Evolutionary conservation across 805 yeast species (phyloP).

Genomic region (Sugiyamaella americana): DNA sequence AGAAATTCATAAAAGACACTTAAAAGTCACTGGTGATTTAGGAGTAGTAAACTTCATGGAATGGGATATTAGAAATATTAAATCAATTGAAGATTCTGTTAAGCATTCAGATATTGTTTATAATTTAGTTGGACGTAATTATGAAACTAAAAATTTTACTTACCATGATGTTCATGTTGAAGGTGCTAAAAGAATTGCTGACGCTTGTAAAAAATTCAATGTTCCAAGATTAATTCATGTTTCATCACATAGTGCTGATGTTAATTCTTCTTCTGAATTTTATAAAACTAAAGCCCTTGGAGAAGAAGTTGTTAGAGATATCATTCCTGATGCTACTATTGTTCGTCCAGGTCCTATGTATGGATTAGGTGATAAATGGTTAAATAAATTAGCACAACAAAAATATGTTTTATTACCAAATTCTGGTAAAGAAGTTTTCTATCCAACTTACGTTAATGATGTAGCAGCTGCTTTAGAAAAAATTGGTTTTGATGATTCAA

Average conservation of each 20-base stretch:
- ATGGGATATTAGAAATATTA: slow-evolving; percentile 70
- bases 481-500: slow-evolving; percentile 75
- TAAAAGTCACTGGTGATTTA: slow-evolving; percentile 78
- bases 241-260: slow-evolving; percentile 70
- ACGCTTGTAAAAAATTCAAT: slow-evolving; percentile 60
- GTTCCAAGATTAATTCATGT: slow-evolving; percentile 75
- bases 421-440: slow-evolving; percentile 52
- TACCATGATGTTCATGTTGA: slow-evolving; percentile 83
- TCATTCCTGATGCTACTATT: slow-evolving; percentile 69
- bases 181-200: slow-evolving; percentile 69
- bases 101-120: slow-evolving; percentile 77
- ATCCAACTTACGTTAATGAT: slow-evolving; percentile 72
- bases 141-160: slow-evolving; percentile 69
- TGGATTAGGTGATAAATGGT: slow-evolving; percentile 66
- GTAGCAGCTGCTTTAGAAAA: slow-evolving; percentile 73
- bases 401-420: slow-evolving; percentile 61
- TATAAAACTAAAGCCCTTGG: slow-evolving; percentile 75
- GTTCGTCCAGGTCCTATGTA: slow-evolving; percentile 80
- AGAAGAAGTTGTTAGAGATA: slow-evolving; percentile 63
- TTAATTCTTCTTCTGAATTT: slow-evolving; percentile 60
- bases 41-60: slow-evolving; percentile 84
- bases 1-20: slow-evolving; percentile 66
- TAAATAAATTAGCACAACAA: slow-evolving; percentile 52
- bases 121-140: slow-evolving; percentile 73
- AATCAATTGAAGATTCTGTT: slow-evolving; percentile 70